Percentiles rank a stretch among this genome's conserved stretches.
These are phyloP conservation scores for Rhinocladiella similis DNA, from an alignment of 2,329 filamentous ascomycete genomes.

Conservation along the genomic window DNA sequence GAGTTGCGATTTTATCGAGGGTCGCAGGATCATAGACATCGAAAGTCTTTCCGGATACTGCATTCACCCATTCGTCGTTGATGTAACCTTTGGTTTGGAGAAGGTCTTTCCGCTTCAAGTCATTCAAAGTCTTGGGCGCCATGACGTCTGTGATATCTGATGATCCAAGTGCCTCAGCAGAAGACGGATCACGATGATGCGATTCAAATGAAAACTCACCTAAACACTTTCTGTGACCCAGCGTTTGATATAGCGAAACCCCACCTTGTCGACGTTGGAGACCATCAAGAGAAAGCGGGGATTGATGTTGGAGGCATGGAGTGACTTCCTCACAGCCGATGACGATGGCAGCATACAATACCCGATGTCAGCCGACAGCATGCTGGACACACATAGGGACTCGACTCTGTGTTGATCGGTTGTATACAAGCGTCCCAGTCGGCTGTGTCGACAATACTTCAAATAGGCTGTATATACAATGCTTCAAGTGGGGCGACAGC, in stretches of 20 bases:
- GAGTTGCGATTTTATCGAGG: constrained; percentile 75
- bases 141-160: constrained; percentile 1
- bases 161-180: too few relatives aligned
- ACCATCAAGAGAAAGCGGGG: neutral
- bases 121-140: constrained; percentile 20
- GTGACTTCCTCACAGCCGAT: too few relatives aligned
- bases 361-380: too few relatives aligned
- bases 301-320: neutral
- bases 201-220: neutral
- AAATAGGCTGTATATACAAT: too few relatives aligned
- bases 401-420: too few relatives aligned
- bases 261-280: constrained; percentile 1
- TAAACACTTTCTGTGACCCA: neutral
- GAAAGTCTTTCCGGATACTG: constrained; percentile 87
- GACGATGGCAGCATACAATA: too few relatives aligned
- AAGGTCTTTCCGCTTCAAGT: constrained; percentile 31
- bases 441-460: too few relatives aligned
- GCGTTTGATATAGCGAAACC: neutral
- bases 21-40: constrained; percentile 81
- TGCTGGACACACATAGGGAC: too few relatives aligned
- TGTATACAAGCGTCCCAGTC: too few relatives aligned
- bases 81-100: constrained; percentile 32
- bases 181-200: neutral
- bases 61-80: constrained; percentile 66
- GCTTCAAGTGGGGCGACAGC: too few relatives aligned